Conservation (phyloP, 2,329 filamentous ascomycete genomes). For the Cercospora sojina region DNA sequence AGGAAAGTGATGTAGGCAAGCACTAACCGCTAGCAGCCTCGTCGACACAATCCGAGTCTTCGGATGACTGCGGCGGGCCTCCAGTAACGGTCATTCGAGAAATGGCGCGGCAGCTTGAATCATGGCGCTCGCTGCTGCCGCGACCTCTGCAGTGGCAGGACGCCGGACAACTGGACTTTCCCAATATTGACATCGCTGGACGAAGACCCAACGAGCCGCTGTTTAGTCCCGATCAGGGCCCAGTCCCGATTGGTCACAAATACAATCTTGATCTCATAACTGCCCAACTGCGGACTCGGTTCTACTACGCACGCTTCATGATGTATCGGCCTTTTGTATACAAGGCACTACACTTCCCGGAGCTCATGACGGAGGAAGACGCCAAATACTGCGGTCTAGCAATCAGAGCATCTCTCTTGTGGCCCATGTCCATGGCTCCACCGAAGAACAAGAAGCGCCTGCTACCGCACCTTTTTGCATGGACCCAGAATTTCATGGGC, state of each 20-base stretch:
- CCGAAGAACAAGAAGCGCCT: slow-evolving; percentile 58
- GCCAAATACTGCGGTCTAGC: slow-evolving; percentile 57
- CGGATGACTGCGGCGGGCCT: slow-evolving; percentile 41
- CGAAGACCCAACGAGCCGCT: slow-evolving; percentile 39
- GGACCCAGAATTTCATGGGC: slow-evolving; percentile 62
- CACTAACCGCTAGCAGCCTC: slow-evolving; percentile 24
- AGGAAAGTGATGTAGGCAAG: slow-evolving; percentile 1
- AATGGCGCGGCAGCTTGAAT: slow-evolving; percentile 55
- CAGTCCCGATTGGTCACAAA: slow-evolving; percentile 48
- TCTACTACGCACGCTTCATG: slow-evolving; percentile 60
- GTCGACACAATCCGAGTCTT: slow-evolving; percentile 30
- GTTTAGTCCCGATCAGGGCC: slow-evolving; percentile 51
- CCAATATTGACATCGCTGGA: slow-evolving; percentile 31
- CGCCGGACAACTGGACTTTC: slow-evolving; percentile 49
- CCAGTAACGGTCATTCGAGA: slow-evolving; percentile 50
- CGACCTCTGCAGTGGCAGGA: slow-evolving; percentile 59
- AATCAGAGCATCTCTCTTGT: slow-evolving; percentile 57
- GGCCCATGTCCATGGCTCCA: slow-evolving; percentile 61
- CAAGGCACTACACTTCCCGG: slow-evolving; percentile 59
- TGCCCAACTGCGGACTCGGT: slow-evolving; percentile 58
- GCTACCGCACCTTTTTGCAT: slow-evolving; percentile 60
- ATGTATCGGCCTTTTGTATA: slow-evolving; percentile 60
- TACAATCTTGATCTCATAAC: slow-evolving; percentile 58
- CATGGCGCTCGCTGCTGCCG: slow-evolving; percentile 60
- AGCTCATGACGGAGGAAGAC: slow-evolving; percentile 56